These are phyloP conservation scores for Pulveroboletus ravenelii DNA, from an alignment of 768 basidiomycete genomes.

Conservation along the genomic window DNA sequence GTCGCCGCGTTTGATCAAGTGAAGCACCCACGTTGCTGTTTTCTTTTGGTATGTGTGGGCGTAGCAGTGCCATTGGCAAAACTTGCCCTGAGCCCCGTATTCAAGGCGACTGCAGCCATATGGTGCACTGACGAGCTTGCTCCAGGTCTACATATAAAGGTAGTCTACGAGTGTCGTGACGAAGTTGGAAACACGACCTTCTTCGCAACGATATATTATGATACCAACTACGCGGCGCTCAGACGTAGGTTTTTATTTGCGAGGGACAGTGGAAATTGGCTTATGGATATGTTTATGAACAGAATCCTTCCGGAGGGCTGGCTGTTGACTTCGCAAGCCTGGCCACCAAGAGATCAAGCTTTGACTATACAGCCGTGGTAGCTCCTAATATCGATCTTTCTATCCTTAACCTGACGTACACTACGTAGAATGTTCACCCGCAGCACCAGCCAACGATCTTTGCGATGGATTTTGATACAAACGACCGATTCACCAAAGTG, in stretches of 20 bases:
- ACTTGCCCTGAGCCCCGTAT: background rate
- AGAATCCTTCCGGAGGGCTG: constrained; percentile 3
- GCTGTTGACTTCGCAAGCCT: background rate
- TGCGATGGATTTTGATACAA: background rate
- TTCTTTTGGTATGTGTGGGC: background rate
- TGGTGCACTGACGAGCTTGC: background rate
- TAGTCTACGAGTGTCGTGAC: background rate
- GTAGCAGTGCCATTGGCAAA: constrained; percentile 4
- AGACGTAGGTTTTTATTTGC: constrained; percentile 8
- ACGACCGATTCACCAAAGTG: constrained; percentile 3
- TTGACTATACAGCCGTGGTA: constrained; percentile 4
- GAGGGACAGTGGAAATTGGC: background rate
- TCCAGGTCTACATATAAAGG: constrained; percentile 12
- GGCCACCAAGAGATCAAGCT: background rate
- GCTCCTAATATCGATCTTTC: background rate
- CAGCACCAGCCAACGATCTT: constrained; percentile 12
- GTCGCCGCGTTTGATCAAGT: constrained; percentile 15
- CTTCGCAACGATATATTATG: constrained; percentile 2
- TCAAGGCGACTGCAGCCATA: constrained; percentile 1
- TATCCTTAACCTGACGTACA: background rate
- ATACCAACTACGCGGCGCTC: background rate
- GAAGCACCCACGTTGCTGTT: background rate
- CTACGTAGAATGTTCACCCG: background rate
- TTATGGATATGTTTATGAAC: background rate
- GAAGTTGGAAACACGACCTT: background rate